Evolutionary conservation across 495 filamentous ascomycete species (phyloP), one percentile per base, ranked within the genome.

Genomic region (Penicillium daleae): DNA sequence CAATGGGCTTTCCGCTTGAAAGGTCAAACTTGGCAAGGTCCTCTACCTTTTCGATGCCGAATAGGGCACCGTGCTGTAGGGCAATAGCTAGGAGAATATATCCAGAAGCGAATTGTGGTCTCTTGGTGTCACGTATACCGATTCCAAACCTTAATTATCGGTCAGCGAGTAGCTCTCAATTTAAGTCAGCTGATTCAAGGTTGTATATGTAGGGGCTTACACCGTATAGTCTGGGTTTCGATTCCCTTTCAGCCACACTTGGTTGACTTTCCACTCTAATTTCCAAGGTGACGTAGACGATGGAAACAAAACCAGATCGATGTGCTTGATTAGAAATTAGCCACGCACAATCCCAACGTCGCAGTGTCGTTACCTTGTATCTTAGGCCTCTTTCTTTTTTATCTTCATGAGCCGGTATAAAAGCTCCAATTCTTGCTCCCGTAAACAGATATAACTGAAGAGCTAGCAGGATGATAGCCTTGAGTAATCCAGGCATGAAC

Each of bases 371-470:
- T n/a, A 61, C 33, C 19, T 58, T 48, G 22, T 61, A 66, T 61
- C 21, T 33, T 27, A 65, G 51, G 9, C 51, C 57, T 24, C 55
- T 59, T 31, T 50, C 15, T 12, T 46, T 22, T 44, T 15, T 59
- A 48, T 59, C 15, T 50, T 65, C 35, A 31, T 59, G 2, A 12
- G 54, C 44, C 26, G 48, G 66, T 40, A 72, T 69, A 49, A 69
- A 65, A 54, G 59, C 56, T 42, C 64, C 40, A 52, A 72, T 66
- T n/a, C 62, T 72, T 64, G 49, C 61, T 66, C 62, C 62, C 31
- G 64, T 69, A 42, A 69, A 67, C 7, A 72, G 60, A 32, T 61
- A 72, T 32, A 72, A 12, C 49, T 72, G 57, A 52, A 72, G 64
- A 49, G 61, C 48, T 24, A 72, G 31, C 51, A 55, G 31, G 5